Evolutionary conservation across 768 basidiomycete species (phyloP).

Genomic region (Mycena amicta): DNA sequence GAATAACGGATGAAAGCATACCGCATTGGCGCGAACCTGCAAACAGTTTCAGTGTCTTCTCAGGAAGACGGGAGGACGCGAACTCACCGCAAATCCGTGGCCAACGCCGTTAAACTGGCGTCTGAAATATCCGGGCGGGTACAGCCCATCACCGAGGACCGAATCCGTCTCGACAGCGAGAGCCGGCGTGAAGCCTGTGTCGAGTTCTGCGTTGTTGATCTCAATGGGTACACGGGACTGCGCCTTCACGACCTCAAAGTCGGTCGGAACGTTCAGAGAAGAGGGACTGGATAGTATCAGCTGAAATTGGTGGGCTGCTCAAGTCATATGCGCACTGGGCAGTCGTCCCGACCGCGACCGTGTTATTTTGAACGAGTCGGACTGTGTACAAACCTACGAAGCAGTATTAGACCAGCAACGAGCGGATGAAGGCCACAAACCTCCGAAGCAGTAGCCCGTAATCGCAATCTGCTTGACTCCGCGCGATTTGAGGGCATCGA

Average conservation of each 20-base stretch:
- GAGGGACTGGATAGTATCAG: constrained; percentile 7
- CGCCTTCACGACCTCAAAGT: constrained; percentile 19
- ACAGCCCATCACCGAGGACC: constrained; percentile 14
- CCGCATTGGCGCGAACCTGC: constrained; percentile 21
- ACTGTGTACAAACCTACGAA: constrained; percentile 20
- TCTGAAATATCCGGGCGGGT: constrained; percentile 18
- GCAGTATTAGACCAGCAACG: neutral
- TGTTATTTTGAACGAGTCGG: constrained; percentile 24
- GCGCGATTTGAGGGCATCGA: constrained; percentile 34
- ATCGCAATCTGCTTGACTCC: constrained; percentile 38
- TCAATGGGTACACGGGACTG: constrained; percentile 18
- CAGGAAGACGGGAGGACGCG: neutral
- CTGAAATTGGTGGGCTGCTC: neutral
- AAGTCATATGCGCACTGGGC: constrained; percentile 7
- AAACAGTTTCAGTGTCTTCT: neutral
- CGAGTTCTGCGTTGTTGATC: constrained; percentile 24
- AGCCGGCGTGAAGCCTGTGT: constrained; percentile 20
- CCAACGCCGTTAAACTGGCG: constrained; percentile 20
- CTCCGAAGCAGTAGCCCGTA: constrained; percentile 41
- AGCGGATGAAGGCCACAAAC: constrained; percentile 4
- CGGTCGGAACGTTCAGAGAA: constrained; percentile 15
- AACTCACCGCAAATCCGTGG: constrained; percentile 23
- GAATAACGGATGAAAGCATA: neutral
- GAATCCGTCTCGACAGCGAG: constrained; percentile 19
- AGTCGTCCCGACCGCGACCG: constrained; percentile 20